Base-by-base conservation (phyloP, 176 grass and related monocot genomes). In the Aegilops speltoides region DNA sequence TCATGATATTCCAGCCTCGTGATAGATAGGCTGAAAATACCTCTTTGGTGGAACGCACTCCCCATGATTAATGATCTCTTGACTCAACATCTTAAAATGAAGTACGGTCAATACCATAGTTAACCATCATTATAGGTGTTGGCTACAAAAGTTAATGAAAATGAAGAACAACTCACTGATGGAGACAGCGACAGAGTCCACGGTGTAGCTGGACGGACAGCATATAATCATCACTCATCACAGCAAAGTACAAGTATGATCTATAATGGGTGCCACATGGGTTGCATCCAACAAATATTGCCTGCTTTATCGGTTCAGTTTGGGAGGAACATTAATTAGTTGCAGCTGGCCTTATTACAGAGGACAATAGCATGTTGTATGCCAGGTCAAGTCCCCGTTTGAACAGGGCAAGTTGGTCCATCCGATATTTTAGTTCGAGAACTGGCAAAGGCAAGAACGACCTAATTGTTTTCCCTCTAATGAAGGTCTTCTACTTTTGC, bases 181-280 rank as follows among this genome's bases (percentile, higher is more conserved):
- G 60, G 41, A 77, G 73, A 19, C 61, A 22, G 29, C 8, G 23
- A 85, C 72, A 54, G 25, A 64, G 64, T 34, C 26, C 20, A 76
- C 26, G 31, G 40, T 76, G 7, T 66, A 67, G 5, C 79, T 64
- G 6, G 38, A 15, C 37, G 3, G 25, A 16, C 38, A 84, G 45
- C 38, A 64, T 60, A 74, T 33, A 77, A 65, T 37, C 71, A 84
- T n/a, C 12, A 16, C 17, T 34, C 45, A 67, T 66, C 73, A 77
- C 24, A 32, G 23, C 16, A 64, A 13, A 80, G 59, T 64, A 76
- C 5, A 19, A 22, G 54, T 59, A 59, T 59, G 17, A 59, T 59
- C 54, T 59, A 85, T 19, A 77, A 45, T 46, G 25, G 11, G 45
- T 75, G 57, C 12, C 38, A 85, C 72, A 77, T 85, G 73, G 60